Evolutionary conservation across 148 eudicot genomes (phyloP).

Genomic region (Polygonum maritimum): DNA sequence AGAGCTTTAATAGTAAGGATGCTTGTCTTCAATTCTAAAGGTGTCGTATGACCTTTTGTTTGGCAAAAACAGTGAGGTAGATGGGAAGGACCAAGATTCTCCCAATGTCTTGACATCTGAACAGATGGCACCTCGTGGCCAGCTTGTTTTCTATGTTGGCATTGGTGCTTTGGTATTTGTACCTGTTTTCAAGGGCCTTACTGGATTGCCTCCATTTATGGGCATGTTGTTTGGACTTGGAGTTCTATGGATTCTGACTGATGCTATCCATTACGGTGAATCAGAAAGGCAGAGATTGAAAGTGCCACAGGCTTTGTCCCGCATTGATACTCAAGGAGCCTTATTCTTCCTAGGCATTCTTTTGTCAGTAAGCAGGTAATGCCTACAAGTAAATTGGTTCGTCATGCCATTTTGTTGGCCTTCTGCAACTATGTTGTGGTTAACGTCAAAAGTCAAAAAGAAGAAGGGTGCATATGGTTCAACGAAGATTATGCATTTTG

Average conservation of each 20-base stretch:
- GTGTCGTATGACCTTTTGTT: slow-evolving; percentile 11
- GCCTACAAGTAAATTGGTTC: neutral
- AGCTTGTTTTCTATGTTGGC: slow-evolving; percentile 81
- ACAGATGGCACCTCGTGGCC: slow-evolving; percentile 96
- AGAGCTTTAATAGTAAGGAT: neutral
- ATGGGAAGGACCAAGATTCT: slow-evolving; percentile 53
- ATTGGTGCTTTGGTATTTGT: slow-evolving; percentile 84
- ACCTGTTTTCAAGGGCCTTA: slow-evolving; percentile 78
- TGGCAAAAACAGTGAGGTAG: slow-evolving; percentile 60
- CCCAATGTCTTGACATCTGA: slow-evolving; percentile 64
- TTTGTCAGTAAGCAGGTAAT: slow-evolving; percentile 89
- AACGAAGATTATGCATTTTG: no score
- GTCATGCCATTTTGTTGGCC: neutral
- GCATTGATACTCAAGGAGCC: slow-evolving; percentile 97
- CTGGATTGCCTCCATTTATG: slow-evolving; percentile 95
- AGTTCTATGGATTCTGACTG: slow-evolving; percentile 90
- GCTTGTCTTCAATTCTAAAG: slow-evolving; percentile 7
- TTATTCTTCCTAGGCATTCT: slow-evolving; percentile 97
- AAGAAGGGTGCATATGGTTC: no score
- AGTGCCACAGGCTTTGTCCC: slow-evolving; percentile 96
- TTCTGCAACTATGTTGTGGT: no score
- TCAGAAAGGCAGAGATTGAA: slow-evolving; percentile 76
- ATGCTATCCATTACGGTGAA: slow-evolving; percentile 97
- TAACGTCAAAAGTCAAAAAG: no score
- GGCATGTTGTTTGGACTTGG: slow-evolving; percentile 97